phyloP scores from a whole-genome alignment of 148 eudicot genomes.

The Cornus kousa region DNA sequence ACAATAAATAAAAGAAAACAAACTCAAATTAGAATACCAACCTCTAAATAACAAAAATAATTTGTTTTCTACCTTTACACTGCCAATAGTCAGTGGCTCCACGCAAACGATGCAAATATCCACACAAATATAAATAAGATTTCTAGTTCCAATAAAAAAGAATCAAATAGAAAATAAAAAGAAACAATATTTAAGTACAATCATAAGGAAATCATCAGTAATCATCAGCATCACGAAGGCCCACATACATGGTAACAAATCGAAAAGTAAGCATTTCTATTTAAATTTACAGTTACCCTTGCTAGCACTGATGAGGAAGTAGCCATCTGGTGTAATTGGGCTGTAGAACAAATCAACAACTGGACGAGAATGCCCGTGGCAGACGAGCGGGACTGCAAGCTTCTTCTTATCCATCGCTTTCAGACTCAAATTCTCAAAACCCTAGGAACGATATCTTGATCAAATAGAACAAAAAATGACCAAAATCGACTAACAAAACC shows the following conservation, averaged over 20 bases:
- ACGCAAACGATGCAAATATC: too few relatives aligned
- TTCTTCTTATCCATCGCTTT: slow-evolving; percentile 62
- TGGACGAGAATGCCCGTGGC: slow-evolving; percentile 91
- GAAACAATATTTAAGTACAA: neutral
- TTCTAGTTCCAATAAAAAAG: too few relatives aligned
- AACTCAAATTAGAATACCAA: neutral
- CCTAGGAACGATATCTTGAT: neutral
- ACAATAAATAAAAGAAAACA: neutral
- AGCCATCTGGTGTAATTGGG: slow-evolving; percentile 81
- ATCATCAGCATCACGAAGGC: neutral
- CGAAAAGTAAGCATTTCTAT: neutral
- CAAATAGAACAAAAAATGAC: neutral
- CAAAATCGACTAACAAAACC: neutral
- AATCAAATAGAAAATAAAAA: too few relatives aligned
- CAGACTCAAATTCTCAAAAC: slow-evolving; percentile 13
- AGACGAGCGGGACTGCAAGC: slow-evolving; percentile 66
- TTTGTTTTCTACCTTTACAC: too few relatives aligned
- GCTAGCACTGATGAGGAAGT: slow-evolving; percentile 84
- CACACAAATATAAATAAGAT: too few relatives aligned
- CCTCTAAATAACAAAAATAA: neutral
- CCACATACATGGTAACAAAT: neutral
- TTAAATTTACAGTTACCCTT: slow-evolving; percentile 44
- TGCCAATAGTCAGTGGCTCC: neutral
- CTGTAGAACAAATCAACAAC: slow-evolving; percentile 90
- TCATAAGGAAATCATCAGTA: neutral